Conservation (phyloP, 495 filamentous ascomycete species). For the Aspergillus coremiiformis region DNA sequence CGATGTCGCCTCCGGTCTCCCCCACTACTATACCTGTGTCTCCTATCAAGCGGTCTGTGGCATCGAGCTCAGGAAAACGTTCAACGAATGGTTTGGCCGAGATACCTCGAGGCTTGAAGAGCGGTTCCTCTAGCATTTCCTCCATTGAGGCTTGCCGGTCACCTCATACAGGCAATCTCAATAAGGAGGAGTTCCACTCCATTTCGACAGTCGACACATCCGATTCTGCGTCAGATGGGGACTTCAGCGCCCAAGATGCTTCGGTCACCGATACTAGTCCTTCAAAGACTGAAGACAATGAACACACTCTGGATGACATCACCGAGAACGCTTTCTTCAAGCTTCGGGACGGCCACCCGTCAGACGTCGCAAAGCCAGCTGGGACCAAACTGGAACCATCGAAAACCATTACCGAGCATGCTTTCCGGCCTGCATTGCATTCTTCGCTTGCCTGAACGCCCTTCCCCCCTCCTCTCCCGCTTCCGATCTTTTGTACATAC, state of each 20-base stretch:
- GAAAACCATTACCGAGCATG: slow-evolving; percentile 4
- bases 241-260: slow-evolving; percentile 2
- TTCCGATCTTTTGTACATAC: not conserved
- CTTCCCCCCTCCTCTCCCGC: not conserved
- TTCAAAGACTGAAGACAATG: not conserved
- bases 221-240: slow-evolving; percentile 10
- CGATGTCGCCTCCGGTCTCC: slow-evolving; percentile 15
- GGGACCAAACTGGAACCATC: not conserved
- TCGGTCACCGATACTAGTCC: not conserved
- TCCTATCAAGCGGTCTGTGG: slow-evolving; percentile 12
- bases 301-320: not conserved
- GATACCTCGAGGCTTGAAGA: slow-evolving; percentile 17
- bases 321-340: not conserved
- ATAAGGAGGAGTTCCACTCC: slow-evolving; percentile 45
- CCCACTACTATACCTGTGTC: slow-evolving; percentile 10
- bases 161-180: slow-evolving; percentile 14
- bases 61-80: slow-evolving; percentile 19
- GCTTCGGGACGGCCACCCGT: not conserved
- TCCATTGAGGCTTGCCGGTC: slow-evolving; percentile 15
- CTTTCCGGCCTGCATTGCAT: not conserved
- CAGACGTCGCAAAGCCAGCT: not conserved
- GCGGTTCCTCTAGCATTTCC: slow-evolving; percentile 16
- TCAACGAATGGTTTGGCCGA: slow-evolving; percentile 15
- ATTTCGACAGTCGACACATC: slow-evolving; percentile 19
- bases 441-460: not conserved